A percentile compares a stretch with the other conserved stretches of the same genome.
phyloP scores from a whole-genome alignment of 768 basidiomycete species.

The Neoboletus magnificus region DNA sequence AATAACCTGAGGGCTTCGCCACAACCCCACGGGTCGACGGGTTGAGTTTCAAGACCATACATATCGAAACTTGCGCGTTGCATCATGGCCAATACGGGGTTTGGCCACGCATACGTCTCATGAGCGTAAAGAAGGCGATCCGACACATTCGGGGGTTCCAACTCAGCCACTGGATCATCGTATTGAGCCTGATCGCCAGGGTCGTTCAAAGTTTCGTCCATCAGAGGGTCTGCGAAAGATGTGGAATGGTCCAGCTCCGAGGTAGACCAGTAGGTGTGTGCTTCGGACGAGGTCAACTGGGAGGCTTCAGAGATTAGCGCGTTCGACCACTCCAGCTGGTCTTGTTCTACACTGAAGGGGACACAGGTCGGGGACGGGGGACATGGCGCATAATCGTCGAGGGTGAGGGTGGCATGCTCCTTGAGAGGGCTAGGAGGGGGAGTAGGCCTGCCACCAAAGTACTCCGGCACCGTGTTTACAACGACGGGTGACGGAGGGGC shows the following conservation, averaged over 20 bases:
- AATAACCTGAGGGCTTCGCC: constrained; percentile 1
- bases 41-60: neutral
- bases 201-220: neutral
- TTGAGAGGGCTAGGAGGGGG: constrained; percentile 7
- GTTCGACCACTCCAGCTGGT: neutral
- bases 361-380: constrained; percentile 11
- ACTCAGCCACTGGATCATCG: neutral
- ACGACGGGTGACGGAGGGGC: constrained; percentile 11
- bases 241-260: neutral
- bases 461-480: neutral
- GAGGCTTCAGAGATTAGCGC: no score
- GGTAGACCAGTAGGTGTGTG: neutral
- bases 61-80: constrained; percentile 5
- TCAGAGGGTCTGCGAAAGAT: neutral
- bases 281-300: neutral
- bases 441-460: neutral
- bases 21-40: neutral
- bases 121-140: neutral
- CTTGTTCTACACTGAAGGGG: neutral
- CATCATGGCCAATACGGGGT: constrained; percentile 12
- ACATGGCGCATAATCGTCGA: constrained; percentile 12
- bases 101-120: constrained; percentile 10
- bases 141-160: neutral
- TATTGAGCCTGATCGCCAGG: neutral
- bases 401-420: neutral